A percentile compares a stretch with the other conserved stretches of the same genome.
Conservation (phyloP, 1,139 yeast genomes). For the Yamadazyma sp. region DNA sequence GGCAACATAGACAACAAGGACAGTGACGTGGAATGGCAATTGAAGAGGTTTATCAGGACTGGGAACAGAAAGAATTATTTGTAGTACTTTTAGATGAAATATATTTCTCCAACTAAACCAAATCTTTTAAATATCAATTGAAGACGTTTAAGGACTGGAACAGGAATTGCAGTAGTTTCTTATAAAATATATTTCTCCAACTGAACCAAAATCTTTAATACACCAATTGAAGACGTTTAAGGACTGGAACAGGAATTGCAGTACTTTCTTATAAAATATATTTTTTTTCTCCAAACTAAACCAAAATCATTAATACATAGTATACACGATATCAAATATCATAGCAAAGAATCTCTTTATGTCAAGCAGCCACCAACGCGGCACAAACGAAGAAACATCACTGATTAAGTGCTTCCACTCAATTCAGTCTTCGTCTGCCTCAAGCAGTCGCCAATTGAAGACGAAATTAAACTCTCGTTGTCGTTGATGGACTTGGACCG, state of each 20-base stretch:
- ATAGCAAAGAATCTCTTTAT: background rate
- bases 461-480: conserved; percentile 37
- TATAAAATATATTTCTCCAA: background rate
- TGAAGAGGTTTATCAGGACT: conserved; percentile 88
- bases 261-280: background rate
- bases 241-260: conserved; percentile 88
- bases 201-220: conserved; percentile 23
- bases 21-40: conserved; percentile 97
- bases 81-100: conserved; percentile 10
- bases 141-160: conserved; percentile 94
- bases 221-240: conserved; percentile 93
- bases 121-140: conserved; percentile 67
- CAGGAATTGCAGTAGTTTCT: conserved; percentile 54
- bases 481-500: conserved; percentile 11
- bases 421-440: conserved; percentile 41
- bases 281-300: conserved; percentile 3
- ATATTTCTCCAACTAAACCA: background rate
- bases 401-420: conserved; percentile 7
- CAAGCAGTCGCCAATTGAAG: conserved; percentile 42
- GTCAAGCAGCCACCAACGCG: background rate
- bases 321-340: conserved; percentile 11
- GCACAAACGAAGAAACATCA: background rate
- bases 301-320: conserved; percentile 12
- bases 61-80: conserved; percentile 93
- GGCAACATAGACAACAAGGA: conserved; percentile 95